phyloP scores from a whole-genome alignment of 176 grass and related monocot species.

The Phyllostachys edulis region DNA sequence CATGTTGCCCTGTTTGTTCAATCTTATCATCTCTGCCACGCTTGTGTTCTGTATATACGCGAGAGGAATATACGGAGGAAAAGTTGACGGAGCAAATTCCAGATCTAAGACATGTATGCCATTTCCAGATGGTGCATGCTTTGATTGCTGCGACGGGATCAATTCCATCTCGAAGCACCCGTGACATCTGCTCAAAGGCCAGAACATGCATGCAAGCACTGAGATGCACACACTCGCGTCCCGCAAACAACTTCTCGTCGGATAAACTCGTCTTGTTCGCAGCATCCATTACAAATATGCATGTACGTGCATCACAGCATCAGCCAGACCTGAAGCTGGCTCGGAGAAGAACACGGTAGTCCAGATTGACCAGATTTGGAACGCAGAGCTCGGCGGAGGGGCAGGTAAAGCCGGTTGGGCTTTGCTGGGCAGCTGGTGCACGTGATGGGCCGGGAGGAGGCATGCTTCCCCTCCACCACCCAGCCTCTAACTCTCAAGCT shows the following conservation, averaged over 20 bases:
- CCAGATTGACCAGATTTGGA: not conserved
- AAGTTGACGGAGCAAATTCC: not conserved
- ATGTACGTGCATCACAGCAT: not conserved
- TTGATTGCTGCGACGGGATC: not conserved
- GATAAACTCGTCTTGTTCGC: too few relatives aligned
- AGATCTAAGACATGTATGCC: not conserved
- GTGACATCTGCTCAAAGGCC: not conserved
- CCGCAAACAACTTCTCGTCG: too few relatives aligned
- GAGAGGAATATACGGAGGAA: not conserved
- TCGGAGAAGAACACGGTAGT: not conserved
- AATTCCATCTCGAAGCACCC: not conserved
- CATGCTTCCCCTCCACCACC: constrained; percentile 32
- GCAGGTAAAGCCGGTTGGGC: constrained; percentile 25
- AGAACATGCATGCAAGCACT: not conserved
- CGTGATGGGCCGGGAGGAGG: constrained; percentile 43
- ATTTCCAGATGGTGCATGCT: not conserved
- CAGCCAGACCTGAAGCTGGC: not conserved
- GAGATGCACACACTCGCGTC: too few relatives aligned
- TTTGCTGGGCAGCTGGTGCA: constrained; percentile 60
- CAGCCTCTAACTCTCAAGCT: not conserved
- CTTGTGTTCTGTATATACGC: too few relatives aligned
- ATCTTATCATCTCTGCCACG: not conserved
- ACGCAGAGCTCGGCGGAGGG: not conserved
- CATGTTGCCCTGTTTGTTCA: not conserved
- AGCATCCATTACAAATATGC: not conserved